Conservation (phyloP, 164 flowering plant genomes). For the Liriodendron chinense region DNA sequence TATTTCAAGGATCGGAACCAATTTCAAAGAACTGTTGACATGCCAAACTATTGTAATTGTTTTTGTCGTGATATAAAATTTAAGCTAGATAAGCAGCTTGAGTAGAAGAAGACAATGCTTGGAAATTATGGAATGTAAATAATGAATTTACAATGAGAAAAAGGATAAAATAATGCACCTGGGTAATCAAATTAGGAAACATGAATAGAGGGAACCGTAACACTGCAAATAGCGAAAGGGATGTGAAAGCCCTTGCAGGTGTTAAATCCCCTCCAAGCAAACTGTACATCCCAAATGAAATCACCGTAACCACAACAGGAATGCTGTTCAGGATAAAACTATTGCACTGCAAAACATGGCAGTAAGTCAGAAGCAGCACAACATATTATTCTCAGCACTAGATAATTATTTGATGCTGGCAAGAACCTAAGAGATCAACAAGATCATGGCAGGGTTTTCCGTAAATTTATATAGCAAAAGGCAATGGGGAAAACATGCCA, state of each 20-base stretch:
- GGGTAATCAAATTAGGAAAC: constrained; percentile 97
- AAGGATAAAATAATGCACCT: constrained; percentile 41
- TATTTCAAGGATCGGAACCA: too few relatives aligned
- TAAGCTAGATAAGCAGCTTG: background rate
- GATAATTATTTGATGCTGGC: background rate
- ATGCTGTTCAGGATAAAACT: constrained; percentile 82
- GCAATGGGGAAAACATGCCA: background rate
- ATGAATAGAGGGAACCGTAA: constrained; percentile 87
- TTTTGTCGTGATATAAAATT: background rate
- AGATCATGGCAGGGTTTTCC: background rate
- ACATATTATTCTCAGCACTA: background rate
- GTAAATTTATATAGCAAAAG: background rate
- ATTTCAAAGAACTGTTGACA: background rate
- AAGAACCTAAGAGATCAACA: background rate
- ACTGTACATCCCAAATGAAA: constrained; percentile 93
- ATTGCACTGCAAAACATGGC: constrained; percentile 62
- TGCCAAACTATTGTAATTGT: background rate
- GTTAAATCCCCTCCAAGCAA: constrained; percentile 95
- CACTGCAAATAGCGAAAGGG: constrained; percentile 92
- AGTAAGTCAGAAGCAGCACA: background rate
- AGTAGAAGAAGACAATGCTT: background rate
- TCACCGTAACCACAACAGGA: constrained; percentile 92
- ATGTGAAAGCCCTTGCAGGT: constrained; percentile 96
- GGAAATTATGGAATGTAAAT: background rate
- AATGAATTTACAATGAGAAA: background rate